Base-by-base conservation (phyloP, 2,329 filamentous ascomycete species). In the Pestalotiopsis sp. region DNA sequence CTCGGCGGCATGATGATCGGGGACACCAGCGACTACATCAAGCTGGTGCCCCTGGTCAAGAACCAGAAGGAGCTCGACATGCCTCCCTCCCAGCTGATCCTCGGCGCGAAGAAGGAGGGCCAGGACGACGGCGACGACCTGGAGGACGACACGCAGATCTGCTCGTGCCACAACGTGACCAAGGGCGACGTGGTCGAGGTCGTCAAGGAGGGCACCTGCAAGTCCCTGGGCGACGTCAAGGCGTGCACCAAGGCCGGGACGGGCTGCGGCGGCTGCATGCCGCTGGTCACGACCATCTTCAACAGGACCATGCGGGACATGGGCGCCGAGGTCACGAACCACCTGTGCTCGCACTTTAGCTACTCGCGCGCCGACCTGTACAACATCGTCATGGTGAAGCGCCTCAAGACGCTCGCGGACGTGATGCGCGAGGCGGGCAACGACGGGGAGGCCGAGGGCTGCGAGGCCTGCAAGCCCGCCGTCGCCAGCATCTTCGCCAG, bases 1-100 rank as follows among this genome's bases (percentile, higher is more conserved):
- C 88, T 97, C 0, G 94, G 94, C n/a, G 95, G 94, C 3, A 97
- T 97, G 93, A 97, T 97, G 93, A 96, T 97, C 70, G 95, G 94
- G 52, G 94, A 97, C 75, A 97, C 93, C 0, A 92, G 88, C 71
- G 94, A 97, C 81, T 97, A 97, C 76, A 88, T 97, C 81, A 97
- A 95, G 79, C 82, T 97, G 25, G 93, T 97, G 1, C 92, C 93
- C 1, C 90, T 97, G 85, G 93, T 96, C 67, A 97, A 95, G 82
- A 91, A 88, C 72, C 92, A 94, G 77, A 97, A 95, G 78, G 84
- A 86, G 70, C 85, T 97, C 1, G 93, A 97, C 14, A 83, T 93
- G 0, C 89, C 93, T 0, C 94, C 94, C 0, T 90, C 91, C 63
- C 90, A 97, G 77, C 90, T 97, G 68, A 97, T 97, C 71, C 83